Evolutionary conservation across 192 early-diverging fungal species (phyloP).

Genomic region (Chytriomyces hyalinus): DNA sequence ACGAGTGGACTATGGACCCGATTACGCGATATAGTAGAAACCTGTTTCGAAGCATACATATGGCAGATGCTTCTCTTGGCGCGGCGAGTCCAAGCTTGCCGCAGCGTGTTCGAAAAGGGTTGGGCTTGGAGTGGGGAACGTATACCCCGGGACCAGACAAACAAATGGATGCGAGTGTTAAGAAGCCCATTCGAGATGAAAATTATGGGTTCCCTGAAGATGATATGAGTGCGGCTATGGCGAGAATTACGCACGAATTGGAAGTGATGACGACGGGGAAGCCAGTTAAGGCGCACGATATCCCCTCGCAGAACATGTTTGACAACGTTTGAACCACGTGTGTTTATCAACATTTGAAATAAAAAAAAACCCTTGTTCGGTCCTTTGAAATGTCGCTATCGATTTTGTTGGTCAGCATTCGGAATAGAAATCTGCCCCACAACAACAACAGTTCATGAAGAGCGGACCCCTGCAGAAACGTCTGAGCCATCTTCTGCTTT

Average conservation of each 20-base stretch:
- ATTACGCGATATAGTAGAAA: slow-evolving; percentile 7
- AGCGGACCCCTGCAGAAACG: background rate
- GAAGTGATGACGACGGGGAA: background rate
- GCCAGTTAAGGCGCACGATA: background rate
- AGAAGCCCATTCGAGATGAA: too few species aligned
- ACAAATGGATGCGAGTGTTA: background rate
- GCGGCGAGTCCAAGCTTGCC: background rate
- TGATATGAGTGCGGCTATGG: background rate
- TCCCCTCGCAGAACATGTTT: too few species aligned
- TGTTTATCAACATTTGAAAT: too few species aligned
- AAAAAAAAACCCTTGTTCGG: too few species aligned
- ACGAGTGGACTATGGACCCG: slow-evolving; percentile 31
- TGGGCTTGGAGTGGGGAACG: slow-evolving; percentile 11
- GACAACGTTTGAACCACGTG: too few species aligned
- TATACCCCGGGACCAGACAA: background rate
- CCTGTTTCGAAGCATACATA: slow-evolving; percentile 16
- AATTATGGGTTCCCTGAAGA: too few species aligned
- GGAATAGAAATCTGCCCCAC: too few species aligned
- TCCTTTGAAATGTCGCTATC: too few species aligned
- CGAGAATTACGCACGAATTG: background rate
- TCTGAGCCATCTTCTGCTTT: slow-evolving; percentile 4
- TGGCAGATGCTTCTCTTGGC: background rate
- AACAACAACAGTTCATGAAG: too few species aligned
- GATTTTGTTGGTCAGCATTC: too few species aligned
- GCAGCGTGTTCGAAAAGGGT: background rate